Evolutionary conservation across 495 filamentous ascomycete genomes (phyloP), one percentile per base, ranked within the genome.

Genomic region (Parachaetomium inaequale): DNA sequence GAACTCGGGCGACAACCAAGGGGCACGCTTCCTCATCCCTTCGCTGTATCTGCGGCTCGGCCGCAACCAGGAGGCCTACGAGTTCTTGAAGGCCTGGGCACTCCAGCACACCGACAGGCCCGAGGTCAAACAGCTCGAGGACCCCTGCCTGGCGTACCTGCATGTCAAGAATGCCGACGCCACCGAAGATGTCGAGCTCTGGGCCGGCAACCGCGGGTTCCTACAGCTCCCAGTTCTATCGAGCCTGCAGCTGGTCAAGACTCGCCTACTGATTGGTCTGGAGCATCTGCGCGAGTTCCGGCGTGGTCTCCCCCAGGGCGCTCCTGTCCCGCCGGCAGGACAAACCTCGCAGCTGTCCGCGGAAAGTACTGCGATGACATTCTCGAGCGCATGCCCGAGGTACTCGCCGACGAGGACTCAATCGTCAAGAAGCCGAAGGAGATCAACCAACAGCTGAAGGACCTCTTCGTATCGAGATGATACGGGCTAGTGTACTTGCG

Each of bases 21-120:
- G 77, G 4, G 49, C 76, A 3, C 75, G 80, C 4, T 23, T 65
- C 17, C 7, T 75, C 7, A 54, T 81, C 5, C 83, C 82, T 7
- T 67, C 66, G 0, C 42, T 80, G 49, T 71, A 76, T 46, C 43
- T 84, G n/a, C 75, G 82, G 17, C 69, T 84, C 49, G 70, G 74
- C 21, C 72, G 68, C 58, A 81, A 84, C 58, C 81, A 84, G 58
- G 78, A 84, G 53, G 80, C 74, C 70, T 86, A 85, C 62, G 79
- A 84, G 56, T 84, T 84, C 58, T 58, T 78, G 26, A 83, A 81
- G 63, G 84, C 77, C 78, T 83, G 71, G 69, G 63, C 17, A n/a
- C 19, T 53, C n/a, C 57, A 63, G 38, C 23, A 14, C 49, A 19
- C 15, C 23, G 5, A 73, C 68, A 21, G 7, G 12, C 23, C 36